Evolutionary conservation across 2,329 filamentous ascomycete species (phyloP), one percentile per base, ranked within the genome.

Genomic region (Aaosphaeria pasadenensis): DNA sequence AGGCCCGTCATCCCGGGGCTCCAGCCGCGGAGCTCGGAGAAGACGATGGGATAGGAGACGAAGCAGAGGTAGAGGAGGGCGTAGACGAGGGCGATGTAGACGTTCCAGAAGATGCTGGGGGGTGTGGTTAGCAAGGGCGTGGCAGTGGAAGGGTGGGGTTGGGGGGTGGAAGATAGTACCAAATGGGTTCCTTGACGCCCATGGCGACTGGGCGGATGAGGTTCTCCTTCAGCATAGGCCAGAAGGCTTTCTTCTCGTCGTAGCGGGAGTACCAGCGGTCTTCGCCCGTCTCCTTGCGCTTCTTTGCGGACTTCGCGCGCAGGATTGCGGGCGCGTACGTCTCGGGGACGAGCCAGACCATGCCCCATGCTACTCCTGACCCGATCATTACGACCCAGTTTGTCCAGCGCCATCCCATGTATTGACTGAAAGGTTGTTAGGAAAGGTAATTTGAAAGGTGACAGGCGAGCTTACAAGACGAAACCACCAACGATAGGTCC

Each of bases 1-100:
- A 96, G 80, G 0, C 91, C 91, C 0, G 85, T 83, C 33, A 87
- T 44, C 1, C 88, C 85, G 0, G 86, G 76, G 2, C 78, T 78
- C 91, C 91, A 96, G 51, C 89, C 89, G 13, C 91, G 86, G 49
- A 83, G 71, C 38, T 86, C 76, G 7, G 78, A 77, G 70, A 94
- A 96, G 49, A 95, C 87, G 50, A 95, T 87, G 0, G 91, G 91
- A 66, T 95, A 95, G 9, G 89, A 89, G 11, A 95, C 86, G 73
- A 96, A 96, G 71, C 89, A 95, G 31, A 96, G 83, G 62, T 94
- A 94, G 1, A 96, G 76, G 38, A 95, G 90, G 13, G 85, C 88
- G 66, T 96, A 96, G 33, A 95, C 83, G 36, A 95, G 74, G 1
- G 88, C 81, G 53, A 87, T 82, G 56, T 87, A 87, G 32, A 84